A percentile compares a stretch with the other conserved stretches of the same genome.
These are phyloP conservation scores for Cercospora zeae-maydis DNA, from an alignment of 2,329 filamentous ascomycete genomes.

Conservation along the genomic window DNA sequence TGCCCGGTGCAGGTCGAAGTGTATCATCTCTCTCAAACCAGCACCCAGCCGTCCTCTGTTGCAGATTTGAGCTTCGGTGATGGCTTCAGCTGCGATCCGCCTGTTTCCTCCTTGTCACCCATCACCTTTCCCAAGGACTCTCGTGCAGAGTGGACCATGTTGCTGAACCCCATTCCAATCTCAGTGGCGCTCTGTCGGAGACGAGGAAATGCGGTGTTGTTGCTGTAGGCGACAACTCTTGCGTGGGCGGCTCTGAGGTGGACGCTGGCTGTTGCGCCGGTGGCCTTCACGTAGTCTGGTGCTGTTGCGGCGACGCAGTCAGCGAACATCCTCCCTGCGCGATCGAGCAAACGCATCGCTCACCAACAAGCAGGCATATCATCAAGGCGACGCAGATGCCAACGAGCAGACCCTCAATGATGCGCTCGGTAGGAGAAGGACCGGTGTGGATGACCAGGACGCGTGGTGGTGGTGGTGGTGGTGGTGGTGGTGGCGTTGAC, in stretches of 20 bases:
- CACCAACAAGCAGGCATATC: too few relatives aligned
- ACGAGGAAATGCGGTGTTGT: neutral
- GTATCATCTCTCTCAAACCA: neutral
- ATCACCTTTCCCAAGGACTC: neutral
- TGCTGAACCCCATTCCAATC: neutral
- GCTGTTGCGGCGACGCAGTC: too few relatives aligned
- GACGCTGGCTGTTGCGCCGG: neutral
- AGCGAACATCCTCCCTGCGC: too few relatives aligned
- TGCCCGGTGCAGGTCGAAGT: neutral
- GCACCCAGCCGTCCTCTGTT: neutral
- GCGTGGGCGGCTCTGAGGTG: neutral
- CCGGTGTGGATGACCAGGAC: too few relatives aligned
- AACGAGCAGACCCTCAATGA: too few relatives aligned
- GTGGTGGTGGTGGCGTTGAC: too few relatives aligned
- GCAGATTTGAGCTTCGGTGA: neutral
- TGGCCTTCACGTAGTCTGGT: neutral
- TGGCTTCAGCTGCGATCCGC: neutral
- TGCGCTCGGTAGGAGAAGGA: too few relatives aligned
- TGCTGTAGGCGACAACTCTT: neutral
- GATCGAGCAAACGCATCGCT: too few relatives aligned
- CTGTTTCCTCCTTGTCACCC: neutral
- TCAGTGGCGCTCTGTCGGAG: neutral
- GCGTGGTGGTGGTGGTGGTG: too few relatives aligned
- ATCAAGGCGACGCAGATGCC: too few relatives aligned
- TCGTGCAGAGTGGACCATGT: neutral